Conservation (phyloP, 176 grass and related monocot genomes). For the Triticum timopheevii region DNA sequence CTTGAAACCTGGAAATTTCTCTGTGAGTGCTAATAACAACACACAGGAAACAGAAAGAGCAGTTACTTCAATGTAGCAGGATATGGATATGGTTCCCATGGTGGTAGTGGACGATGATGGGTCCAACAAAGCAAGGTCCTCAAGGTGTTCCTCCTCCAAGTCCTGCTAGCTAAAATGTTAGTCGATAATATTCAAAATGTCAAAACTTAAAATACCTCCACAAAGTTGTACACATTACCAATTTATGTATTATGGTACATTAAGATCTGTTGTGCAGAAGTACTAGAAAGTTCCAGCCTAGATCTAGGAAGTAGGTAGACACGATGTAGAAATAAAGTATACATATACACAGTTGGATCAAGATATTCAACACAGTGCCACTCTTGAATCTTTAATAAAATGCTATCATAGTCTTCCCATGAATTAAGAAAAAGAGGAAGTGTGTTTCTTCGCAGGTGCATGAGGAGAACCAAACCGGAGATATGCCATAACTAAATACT, state of each 20-base stretch:
- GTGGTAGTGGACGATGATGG: conserved; percentile 65
- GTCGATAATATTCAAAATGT: neutral
- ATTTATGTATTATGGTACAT: neutral
- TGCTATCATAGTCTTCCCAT: neutral
- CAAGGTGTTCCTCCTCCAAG: conserved; percentile 63
- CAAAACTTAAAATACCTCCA: conserved; percentile 15
- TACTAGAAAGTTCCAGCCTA: neutral
- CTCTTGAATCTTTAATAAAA: neutral
- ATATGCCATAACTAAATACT: neutral
- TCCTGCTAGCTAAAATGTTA: conserved; percentile 47
- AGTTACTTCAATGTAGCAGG: conserved; percentile 52
- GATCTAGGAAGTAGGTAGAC: neutral
- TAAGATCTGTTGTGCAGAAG: neutral
- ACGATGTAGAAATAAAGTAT: neutral
- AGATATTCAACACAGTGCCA: neutral
- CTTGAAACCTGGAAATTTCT: conserved; percentile 13
- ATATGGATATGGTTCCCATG: conserved; percentile 76
- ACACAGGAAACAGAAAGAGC: conserved; percentile 22
- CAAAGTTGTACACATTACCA: neutral
- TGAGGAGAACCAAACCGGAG: neutral
- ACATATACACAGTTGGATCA: neutral
- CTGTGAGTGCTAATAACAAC: neutral
- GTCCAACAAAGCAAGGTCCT: conserved; percentile 65
- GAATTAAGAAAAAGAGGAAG: neutral
- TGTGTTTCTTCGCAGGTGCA: neutral